Evolutionary conservation across 441 rosid genomes (phyloP).

Genomic region (Biscutella laevigata): DNA sequence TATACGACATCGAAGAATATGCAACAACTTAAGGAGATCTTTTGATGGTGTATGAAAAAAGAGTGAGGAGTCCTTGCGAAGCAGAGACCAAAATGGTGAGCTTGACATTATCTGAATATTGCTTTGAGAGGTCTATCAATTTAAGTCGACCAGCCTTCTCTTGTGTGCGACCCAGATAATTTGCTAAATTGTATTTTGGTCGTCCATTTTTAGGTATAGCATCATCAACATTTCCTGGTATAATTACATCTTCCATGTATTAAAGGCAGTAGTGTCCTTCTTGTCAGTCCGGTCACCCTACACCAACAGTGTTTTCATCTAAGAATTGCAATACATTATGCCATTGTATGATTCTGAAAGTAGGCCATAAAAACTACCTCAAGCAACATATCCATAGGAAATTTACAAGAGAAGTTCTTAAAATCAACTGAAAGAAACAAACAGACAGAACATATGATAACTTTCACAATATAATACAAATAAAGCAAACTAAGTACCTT

Average conservation of each 20-base stretch:
- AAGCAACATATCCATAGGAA: background rate
- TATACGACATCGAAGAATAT: background rate
- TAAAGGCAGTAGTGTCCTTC: constrained; percentile 71
- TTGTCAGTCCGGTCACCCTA: constrained; percentile 95
- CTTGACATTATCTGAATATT: constrained; percentile 71
- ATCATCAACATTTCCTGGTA: constrained; percentile 74
- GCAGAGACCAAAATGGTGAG: background rate
- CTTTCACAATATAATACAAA: background rate
- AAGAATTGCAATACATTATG: too few relatives aligned
- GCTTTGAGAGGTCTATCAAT: constrained; percentile 70
- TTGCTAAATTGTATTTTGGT: constrained; percentile 69
- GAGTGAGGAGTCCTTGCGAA: background rate
- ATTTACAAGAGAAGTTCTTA: background rate
- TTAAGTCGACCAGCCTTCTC: constrained; percentile 79
- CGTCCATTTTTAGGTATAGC: constrained; percentile 48
- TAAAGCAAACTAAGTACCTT: constrained; percentile 42
- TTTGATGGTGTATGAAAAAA: background rate
- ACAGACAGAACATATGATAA: background rate
- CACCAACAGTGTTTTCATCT: too few relatives aligned
- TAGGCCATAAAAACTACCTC: background rate
- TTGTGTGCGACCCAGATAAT: constrained; percentile 87
- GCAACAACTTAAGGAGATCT: background rate
- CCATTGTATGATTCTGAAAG: background rate
- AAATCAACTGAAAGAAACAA: background rate
- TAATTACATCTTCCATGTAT: constrained; percentile 80